A percentile compares a stretch with the other conserved stretches of the same genome.
Conservation (phyloP, 306 rosid genomes). For the Cucumis hystrix region DNA sequence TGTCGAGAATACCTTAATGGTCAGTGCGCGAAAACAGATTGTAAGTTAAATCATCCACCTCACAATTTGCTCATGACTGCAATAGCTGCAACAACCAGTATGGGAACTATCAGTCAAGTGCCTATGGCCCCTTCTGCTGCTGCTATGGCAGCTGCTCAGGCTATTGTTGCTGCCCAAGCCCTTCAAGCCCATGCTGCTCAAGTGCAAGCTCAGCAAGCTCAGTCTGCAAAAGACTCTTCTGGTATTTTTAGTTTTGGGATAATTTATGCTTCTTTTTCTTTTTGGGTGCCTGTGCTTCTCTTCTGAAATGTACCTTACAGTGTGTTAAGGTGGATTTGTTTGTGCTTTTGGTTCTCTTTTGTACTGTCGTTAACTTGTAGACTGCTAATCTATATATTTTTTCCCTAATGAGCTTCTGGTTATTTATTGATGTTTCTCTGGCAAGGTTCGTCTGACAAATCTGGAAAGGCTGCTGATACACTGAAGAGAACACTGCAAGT, state of each 20-base stretch:
- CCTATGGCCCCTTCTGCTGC: constrained; percentile 99
- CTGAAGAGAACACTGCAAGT: constrained; percentile 94
- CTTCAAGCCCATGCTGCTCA: constrained; percentile 99
- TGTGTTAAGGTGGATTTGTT: background rate
- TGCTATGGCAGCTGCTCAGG: constrained; percentile 99
- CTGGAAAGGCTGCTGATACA: constrained; percentile 55
- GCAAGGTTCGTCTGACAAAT: constrained; percentile 67
- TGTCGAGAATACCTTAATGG: constrained; percentile 95
- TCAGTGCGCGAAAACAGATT: constrained; percentile 79
- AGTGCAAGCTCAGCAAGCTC: constrained; percentile 58
- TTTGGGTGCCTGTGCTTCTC: background rate
- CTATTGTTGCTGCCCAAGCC: constrained; percentile 98
- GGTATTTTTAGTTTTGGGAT: constrained; percentile 30
- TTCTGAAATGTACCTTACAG: background rate
- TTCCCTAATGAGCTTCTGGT: background rate
- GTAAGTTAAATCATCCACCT: constrained; percentile 92
- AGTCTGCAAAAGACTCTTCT: constrained; percentile 65
- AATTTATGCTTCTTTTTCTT: background rate
- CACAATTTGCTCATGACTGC: constrained; percentile 96
- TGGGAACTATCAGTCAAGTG: constrained; percentile 90
- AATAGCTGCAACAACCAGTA: constrained; percentile 81
- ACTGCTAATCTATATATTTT: background rate
- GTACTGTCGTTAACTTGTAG: background rate
- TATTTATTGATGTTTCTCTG: constrained; percentile 9
- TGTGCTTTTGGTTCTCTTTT: background rate